Base-by-base conservation (phyloP, 768 basidiomycete species). In the Sporobolomyces pararoseus region DNA sequence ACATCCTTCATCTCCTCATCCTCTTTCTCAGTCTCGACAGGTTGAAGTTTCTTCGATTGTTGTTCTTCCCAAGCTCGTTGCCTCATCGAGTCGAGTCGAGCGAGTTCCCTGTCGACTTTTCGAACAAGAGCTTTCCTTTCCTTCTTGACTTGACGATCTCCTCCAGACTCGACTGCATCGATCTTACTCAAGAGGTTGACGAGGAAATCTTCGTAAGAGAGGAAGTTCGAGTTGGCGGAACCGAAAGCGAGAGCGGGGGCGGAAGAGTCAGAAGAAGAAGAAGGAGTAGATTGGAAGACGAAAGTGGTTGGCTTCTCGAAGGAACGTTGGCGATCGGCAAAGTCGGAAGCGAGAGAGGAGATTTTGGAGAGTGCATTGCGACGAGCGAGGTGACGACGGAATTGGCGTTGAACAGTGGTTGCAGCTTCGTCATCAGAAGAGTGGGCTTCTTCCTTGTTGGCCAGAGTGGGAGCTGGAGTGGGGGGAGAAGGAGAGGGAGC, bases 211-310 rank as follows among this genome's bases (percentile, higher is more conserved):
- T 72, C 71, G 71, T 68, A 62, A 6, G 46, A 50, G 47, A 68
- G 63, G 66, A 72, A 63, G 0, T 63, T 9, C 2, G 66, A 46
- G 63, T 72, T 72, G 57, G 78, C 80, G 3, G 83, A 79, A 16
- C 86, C 86, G 79, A 83, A 90, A 4, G 86, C 84, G 50, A 90
- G 78, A 76, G 69, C 47, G 19, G 68, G 64, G 21, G 65, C 25
- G 12, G 63, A 2, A 3, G 53, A 42, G 5, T 46, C 17, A 29
- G 44, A n/a, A n/a, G 27, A 2, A 29, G 66, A 73, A 57, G 39
- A 59, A 44, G 46, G 58, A 29, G 27, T 4, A 5, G 42, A 23
- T 63, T 39, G 85, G 67, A 83, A 82, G 21, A 76, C 73, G 58
- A 75, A 60, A 7, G 42, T 16, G 12, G 65, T 44, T 9, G 74